phyloP scores from a whole-genome alignment of 225 moss, liverwort and hornwort species.

The Pleurozium schreberi region DNA sequence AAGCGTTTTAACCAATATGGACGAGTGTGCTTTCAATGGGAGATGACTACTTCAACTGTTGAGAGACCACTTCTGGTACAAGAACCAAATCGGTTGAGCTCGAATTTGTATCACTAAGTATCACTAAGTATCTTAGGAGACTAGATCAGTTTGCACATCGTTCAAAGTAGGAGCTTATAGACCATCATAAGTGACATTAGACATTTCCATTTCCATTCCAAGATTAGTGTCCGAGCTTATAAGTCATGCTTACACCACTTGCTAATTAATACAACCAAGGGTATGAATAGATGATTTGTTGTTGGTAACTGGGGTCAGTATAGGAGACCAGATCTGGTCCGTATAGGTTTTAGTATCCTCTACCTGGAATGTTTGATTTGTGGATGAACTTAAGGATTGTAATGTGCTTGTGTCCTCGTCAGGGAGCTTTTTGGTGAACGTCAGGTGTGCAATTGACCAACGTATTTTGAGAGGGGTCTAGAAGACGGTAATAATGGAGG shows the following conservation, averaged over 20 bases:
- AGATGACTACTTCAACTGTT: background rate
- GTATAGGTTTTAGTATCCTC: background rate
- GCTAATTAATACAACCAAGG: background rate
- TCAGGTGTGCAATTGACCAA: background rate
- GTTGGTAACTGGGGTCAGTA: background rate
- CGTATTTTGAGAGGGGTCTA: background rate
- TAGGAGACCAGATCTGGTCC: background rate
- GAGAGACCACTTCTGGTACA: background rate
- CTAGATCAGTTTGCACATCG: background rate
- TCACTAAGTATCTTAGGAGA: background rate
- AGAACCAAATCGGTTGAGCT: background rate
- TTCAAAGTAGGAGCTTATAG: background rate
- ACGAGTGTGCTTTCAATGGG: background rate
- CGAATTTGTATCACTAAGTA: background rate
- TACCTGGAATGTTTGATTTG: background rate
- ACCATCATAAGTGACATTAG: background rate
- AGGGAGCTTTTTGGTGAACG: slow-evolving; percentile 2
- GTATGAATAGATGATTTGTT: background rate
- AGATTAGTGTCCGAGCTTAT: background rate
- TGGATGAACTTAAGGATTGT: background rate
- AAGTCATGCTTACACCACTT: background rate
- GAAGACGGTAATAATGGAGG: slow-evolving; percentile 17
- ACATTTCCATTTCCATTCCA: background rate
- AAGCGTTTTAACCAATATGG: background rate
- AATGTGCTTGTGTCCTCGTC: background rate